Evolutionary conservation across 371 early-diverging fungal genomes (phyloP), one percentile per base, ranked within the genome.

Genomic region (Lichtheimia ramosa): DNA sequence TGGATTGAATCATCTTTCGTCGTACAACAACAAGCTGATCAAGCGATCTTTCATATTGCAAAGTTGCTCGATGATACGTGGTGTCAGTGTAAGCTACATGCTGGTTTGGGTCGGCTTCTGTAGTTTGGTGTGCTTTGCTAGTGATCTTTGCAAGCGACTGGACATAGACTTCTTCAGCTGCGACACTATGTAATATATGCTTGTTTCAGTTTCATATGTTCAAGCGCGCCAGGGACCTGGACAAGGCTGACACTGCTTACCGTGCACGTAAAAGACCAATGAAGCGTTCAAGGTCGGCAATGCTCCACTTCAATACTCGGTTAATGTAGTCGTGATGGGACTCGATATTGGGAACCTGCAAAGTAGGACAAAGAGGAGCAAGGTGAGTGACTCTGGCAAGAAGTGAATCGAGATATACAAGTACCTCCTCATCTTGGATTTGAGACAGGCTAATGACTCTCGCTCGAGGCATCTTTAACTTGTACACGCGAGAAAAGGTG

Each of bases 111-210:
- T 73, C 65, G 3, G 53, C 52, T 41, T 72, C 74, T 21, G 64
- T 54, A 2, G 42, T 54, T 27, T 48, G 48, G 25, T 66, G 56
- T 7, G 64, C 15, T 24, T 59, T 69, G 49, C 52, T 66, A 6
- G 46, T n/a, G n/a, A 76, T 70, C 28, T 74, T 76, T 10, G 34
- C 28, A 8, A 79, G 52, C 2, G 71, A 68, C 21, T 51, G 23
- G 1, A 68, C 53, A 52, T 79, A 76, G 1, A 61, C 64, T 63
- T 79, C 80, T 61, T 79, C 80, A 24, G 76, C 77, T 23, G 54
- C 16, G n/a, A 76, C 53, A 43, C 80, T 79, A 54, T 14, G 40
- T 5, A 39, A 20, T 3, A 20, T 3, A 51, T 5, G 40, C 1
- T 10, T 24, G 12, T 18, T 13, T 23, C 25, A 40, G 34, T 21